Base-by-base conservation (phyloP, 2,329 filamentous ascomycete genomes). In the Trichoderma atroviride region DNA sequence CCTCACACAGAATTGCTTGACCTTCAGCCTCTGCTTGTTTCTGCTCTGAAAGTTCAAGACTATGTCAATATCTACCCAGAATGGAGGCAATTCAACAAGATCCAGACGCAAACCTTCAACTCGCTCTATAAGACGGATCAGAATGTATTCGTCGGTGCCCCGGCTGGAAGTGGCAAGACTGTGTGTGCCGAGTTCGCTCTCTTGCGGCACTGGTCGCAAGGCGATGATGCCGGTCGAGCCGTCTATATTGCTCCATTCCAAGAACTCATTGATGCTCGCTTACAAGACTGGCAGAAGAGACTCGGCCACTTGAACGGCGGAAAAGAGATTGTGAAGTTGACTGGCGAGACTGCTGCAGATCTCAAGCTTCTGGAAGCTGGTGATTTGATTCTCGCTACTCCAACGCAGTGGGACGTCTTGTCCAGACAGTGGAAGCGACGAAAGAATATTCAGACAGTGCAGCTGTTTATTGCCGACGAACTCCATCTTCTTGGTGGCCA, bases 31-130 rank as follows among this genome's bases (percentile, higher is more conserved):
- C 85, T 98, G 29, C 94, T 95, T 0, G 91, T 97, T 33, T 89
- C 93, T 56, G 94, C 95, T 0, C 82, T 99, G 68, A 98, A 98
- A 85, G 87, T 88, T 24, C 89, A 92, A 71, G 94, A 97, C 71
- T 97, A 92, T 75, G 87, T 91, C 70, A 86, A 87, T 29, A 82
- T 99, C 24, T 99, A 97, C 77, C 89, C 92, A 4, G 85, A 91
- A 35, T 96, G 93, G 89, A 87, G 89, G 68, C 89, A 92, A 72
- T 99, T 99, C 85, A 99, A 99, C 83, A 96, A 96, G 79, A 92
- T 99, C 14, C 96, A 99, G 80, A 97, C 96, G 0, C 96, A 99
- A 78, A 93, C 93, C 0, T 99, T 98, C 84, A 97, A 97, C 77
- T 94, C 94, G 1, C 83, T 99, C 0, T 98, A 93, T 78, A 91